Evolutionary conservation across 805 yeast species (phyloP), one percentile per base, ranked within the genome.

Genomic region (Scheffersomyces lignosus): DNA sequence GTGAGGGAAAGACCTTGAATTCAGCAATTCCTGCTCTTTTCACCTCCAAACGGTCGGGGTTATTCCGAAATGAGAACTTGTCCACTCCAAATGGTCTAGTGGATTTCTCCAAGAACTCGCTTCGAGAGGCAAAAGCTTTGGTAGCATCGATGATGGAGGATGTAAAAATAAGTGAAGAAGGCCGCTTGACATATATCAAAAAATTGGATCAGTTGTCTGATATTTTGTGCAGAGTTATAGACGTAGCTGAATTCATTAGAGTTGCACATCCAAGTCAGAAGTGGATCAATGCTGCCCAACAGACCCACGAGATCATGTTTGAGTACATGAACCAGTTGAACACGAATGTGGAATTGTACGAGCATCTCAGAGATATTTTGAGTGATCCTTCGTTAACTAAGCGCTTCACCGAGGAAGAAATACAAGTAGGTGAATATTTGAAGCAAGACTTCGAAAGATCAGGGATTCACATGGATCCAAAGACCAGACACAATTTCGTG

Each of bases 311-410:
- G 49, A 70, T 79, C 45, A 78, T 91, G 85, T 91, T 83, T 60
- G 95, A 89, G 53, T 90, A 83, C 60, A 93, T 93, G 99, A 93
- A 89, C 60, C 75, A 83, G 36, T 68, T 93, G 30, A 93, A 93
- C 59, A 90, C 98, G 2, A 83, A 87, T 37, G 84, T 80, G 12
- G 82, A 76, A 25, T 68, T 93, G 18, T 87, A 81, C 52, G 60
- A 66, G 31, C 78, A 76, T 30, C 70, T 93, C 27, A 72, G 74
- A 15, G 52, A 59, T n/a, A 81, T 83, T 0, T 60, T 90, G 37
- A 58, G 66, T 2, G 70, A 63, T 18, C 55, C 70, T 4, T 35
- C 50, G 7, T 47, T 69, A 3, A 23, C 47, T 4, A 22, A 30
- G 2, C 45, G 62, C 18, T 62, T 91, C n/a, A 58, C 82, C 3